Conservation (phyloP, 108 stramenopile genomes). For the Skeletonema grethae region DNA sequence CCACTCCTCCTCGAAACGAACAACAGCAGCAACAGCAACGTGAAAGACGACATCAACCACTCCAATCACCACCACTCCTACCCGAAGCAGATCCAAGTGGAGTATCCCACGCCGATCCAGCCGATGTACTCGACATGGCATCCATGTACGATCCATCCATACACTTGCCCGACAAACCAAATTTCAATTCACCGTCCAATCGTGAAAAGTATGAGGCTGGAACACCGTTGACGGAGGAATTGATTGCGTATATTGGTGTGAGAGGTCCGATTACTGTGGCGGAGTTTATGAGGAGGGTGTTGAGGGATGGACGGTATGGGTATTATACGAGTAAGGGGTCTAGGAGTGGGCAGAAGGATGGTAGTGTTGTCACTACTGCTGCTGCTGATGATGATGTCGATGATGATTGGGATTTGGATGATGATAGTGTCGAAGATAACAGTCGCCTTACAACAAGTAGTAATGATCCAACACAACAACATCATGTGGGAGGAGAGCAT, state of each 20-base stretch:
- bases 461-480: background rate
- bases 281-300: constrained; percentile 75
- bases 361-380: background rate
- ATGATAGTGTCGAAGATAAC: constrained; percentile 10
- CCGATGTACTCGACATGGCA: constrained; percentile 41
- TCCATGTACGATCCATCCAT: constrained; percentile 52
- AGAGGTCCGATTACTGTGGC: constrained; percentile 78
- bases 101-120: constrained; percentile 38
- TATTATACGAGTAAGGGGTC: constrained; percentile 71
- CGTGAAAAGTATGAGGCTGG: constrained; percentile 65
- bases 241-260: constrained; percentile 76
- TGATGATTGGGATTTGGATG: constrained; percentile 51
- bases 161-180: constrained; percentile 48
- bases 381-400: constrained; percentile 5
- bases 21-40: background rate
- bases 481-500: constrained; percentile 34
- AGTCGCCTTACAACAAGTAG: background rate
- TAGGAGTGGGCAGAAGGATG: constrained; percentile 32
- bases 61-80: background rate
- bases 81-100: constrained; percentile 37
- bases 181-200: constrained; percentile 29
- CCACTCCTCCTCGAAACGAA: constrained; percentile 17
- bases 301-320: constrained; percentile 77
- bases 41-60: background rate
- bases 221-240: constrained; percentile 70